Percentiles rank a stretch among this genome's conserved stretches.
Conservation (phyloP, 1,284 basidiomycete genomes). For the Lignosus rhinocerotis region DNA sequence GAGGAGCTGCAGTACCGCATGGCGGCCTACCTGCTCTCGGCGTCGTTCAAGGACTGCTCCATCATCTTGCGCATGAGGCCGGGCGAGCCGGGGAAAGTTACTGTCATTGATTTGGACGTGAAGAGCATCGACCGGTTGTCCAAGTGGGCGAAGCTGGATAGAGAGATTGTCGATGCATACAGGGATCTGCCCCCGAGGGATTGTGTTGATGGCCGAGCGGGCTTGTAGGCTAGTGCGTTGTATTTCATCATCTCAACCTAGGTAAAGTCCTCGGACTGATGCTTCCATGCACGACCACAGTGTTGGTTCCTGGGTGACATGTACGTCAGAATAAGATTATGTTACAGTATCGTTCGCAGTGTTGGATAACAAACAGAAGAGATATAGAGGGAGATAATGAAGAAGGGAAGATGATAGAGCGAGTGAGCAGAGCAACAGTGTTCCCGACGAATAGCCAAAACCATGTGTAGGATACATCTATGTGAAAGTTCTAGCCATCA, state of each 20-base stretch:
- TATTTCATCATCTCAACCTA: too few species aligned
- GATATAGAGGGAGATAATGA: neutral
- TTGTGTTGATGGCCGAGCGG: slow-evolving; percentile 13
- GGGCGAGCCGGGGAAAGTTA: slow-evolving; percentile 40
- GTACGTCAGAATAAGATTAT: slow-evolving; percentile 20
- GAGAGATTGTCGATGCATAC: slow-evolving; percentile 61
- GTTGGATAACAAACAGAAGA: neutral
- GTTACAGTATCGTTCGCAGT: slow-evolving; percentile 15
- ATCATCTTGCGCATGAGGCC: slow-evolving; percentile 64
- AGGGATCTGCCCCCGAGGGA: slow-evolving; percentile 16
- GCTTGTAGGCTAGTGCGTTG: neutral
- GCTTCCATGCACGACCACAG: neutral
- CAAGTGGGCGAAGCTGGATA: slow-evolving; percentile 78
- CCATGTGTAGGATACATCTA: slow-evolving; percentile 21
- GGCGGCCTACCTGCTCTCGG: slow-evolving; percentile 81
- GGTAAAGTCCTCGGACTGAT: too few species aligned
- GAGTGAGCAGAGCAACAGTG: slow-evolving; percentile 21
- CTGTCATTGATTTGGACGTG: slow-evolving; percentile 85
- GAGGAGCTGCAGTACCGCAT: slow-evolving; percentile 58
- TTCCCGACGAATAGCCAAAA: slow-evolving; percentile 20
- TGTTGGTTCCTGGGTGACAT: neutral
- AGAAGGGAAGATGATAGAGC: slow-evolving; percentile 4
- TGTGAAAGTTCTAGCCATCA: slow-evolving; percentile 15
- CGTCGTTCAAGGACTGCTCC: slow-evolving; percentile 97
- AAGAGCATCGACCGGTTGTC: slow-evolving; percentile 71